Evolutionary conservation across 1,139 yeast genomes (phyloP), one percentile per base, ranked within the genome.

Genomic region (Geotrichum australiense): DNA sequence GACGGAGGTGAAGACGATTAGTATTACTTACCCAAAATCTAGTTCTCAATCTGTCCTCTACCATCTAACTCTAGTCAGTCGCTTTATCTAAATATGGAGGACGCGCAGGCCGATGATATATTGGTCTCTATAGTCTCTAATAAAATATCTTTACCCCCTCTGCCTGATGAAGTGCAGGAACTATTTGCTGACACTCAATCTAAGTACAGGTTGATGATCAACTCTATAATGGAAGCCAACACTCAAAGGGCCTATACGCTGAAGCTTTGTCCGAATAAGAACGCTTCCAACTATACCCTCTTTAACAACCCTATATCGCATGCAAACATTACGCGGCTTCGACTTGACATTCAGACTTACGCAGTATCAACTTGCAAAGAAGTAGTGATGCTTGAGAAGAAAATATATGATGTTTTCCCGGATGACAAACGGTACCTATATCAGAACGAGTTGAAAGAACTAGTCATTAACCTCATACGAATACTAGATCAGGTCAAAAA

Each of bases 221-320:
- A 38, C 12, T 24, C 33, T 10, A 23, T 41, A 8, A 39, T 27
- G 11, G 14, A 39, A 3, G 35, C 23, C 16, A 41, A 26, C 8
- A 8, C 14, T 11, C 21, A 32, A 18, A 23, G 41, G 8, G 41
- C 37, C 6, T 8, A 30, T 3, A 41, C 41, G 10, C 44, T 36
- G 26, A 20, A 37, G 16, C 15, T 41, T 8, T 37, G 39, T 26
- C 24, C 15, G 12, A 18, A 31, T 11, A 22, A 27, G 11, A 29
- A 27, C n/a, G 36, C 41, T 3, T 22, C 25, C 20, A 15, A 31
- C 6, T 36, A 41, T 22, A 23, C 18, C 25, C 12, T 12, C 11
- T 33, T 32, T 35, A 41, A 41, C 29, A 41, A 41, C 15, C 23
- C 32, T 8, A 16, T 23, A 18, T 19, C 41, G 7, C 34, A 18